Conservation (phyloP, 257 asterid genomes). For the Handroanthus guayacan region DNA sequence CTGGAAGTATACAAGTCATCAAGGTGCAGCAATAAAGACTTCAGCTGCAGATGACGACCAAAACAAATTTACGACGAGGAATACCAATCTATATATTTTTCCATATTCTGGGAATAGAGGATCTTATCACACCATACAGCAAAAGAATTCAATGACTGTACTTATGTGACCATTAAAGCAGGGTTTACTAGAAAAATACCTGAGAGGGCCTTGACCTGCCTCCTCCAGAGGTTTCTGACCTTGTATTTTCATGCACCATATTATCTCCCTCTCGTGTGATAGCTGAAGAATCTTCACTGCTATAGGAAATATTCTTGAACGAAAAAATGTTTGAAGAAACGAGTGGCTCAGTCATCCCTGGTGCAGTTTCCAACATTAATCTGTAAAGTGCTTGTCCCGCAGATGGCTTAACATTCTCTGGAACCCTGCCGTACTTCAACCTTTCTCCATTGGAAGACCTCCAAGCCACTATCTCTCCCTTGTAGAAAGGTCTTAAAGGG, state of each 20-base stretch:
- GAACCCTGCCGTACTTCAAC: slow-evolving; percentile 86
- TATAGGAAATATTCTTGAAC: slow-evolving; percentile 69
- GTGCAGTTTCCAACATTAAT: slow-evolving; percentile 73
- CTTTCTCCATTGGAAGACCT: slow-evolving; percentile 81
- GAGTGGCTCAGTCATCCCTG: slow-evolving; percentile 60
- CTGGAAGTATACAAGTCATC: neutral
- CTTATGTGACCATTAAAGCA: slow-evolving; percentile 9
- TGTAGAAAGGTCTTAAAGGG: slow-evolving; percentile 93
- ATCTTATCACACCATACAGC: slow-evolving; percentile 29
- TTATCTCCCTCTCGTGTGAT: slow-evolving; percentile 46
- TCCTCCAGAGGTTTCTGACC: slow-evolving; percentile 56
- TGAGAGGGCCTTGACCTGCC: slow-evolving; percentile 55
- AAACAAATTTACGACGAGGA: neutral
- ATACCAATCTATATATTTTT: no score
- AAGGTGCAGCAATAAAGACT: neutral
- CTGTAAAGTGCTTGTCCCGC: slow-evolving; percentile 92
- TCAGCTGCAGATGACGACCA: neutral
- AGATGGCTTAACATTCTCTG: slow-evolving; percentile 84
- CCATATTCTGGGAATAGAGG: neutral
- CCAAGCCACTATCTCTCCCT: slow-evolving; percentile 97
- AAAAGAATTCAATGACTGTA: neutral
- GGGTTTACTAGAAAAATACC: slow-evolving; percentile 53
- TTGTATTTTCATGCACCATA: slow-evolving; percentile 39
- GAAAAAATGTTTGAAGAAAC: slow-evolving; percentile 92
- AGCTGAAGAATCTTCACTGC: slow-evolving; percentile 54